phyloP scores from a whole-genome alignment of 495 filamentous ascomycete species.

The Aspergillus campestris region DNA sequence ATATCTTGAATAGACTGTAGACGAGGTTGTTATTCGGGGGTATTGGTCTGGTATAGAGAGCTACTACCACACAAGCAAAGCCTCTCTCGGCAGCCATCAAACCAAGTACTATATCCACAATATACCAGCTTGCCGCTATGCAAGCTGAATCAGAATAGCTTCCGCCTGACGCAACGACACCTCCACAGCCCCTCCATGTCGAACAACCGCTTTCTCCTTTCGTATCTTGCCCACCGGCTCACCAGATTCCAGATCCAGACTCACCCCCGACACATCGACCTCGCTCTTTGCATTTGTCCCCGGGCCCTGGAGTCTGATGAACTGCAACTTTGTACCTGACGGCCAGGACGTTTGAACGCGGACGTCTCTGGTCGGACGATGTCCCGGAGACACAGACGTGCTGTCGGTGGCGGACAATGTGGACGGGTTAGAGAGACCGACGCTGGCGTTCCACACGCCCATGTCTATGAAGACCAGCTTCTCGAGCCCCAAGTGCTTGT shows the following conservation, averaged over 20 bases:
- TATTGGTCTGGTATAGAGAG: too few relatives aligned
- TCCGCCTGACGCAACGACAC: not conserved
- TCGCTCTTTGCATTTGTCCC: slow-evolving; percentile 6
- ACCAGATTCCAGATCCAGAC: not conserved
- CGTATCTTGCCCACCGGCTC: not conserved
- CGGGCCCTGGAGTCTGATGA: slow-evolving; percentile 3
- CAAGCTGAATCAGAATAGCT: not conserved
- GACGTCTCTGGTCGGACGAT: not conserved
- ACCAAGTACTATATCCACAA: too few relatives aligned
- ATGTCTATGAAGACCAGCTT: slow-evolving; percentile 6
- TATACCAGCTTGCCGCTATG: too few relatives aligned
- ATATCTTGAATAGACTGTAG: not conserved
- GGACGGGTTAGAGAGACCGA: slow-evolving; percentile 1
- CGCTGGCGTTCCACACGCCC: slow-evolving; percentile 2
- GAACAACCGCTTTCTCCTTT: not conserved
- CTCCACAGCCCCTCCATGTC: not conserved
- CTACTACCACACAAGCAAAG: too few relatives aligned
- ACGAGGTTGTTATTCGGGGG: too few relatives aligned
- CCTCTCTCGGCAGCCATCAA: too few relatives aligned
- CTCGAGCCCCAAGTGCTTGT: not conserved
- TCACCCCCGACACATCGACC: slow-evolving; percentile 1
- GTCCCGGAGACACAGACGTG: not conserved
- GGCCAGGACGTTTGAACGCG: not conserved
- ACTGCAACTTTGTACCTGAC: not conserved
- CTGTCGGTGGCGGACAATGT: not conserved